Evolutionary conservation across 176 grass and related monocot genomes (phyloP), one percentile per base, ranked within the genome.

Genomic region (Avena atlantica): DNA sequence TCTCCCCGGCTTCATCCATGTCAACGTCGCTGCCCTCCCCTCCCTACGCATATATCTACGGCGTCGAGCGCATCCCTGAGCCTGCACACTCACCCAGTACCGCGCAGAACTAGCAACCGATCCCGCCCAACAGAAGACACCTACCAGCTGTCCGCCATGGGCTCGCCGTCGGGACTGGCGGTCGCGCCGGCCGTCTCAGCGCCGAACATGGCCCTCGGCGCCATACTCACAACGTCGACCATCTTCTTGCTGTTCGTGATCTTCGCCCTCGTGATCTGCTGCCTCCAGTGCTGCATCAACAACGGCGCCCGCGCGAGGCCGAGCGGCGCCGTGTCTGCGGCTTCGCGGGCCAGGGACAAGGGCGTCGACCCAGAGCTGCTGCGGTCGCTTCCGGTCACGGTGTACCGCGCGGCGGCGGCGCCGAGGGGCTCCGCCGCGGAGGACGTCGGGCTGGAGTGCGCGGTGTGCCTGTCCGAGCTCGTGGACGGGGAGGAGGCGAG

Each of bases 381-480:
- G 4, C 85, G 89, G 24, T 90, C 87, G 51, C 56, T 91, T 47
- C 86, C 84, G 2, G 76, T 88, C 44, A 82, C 78, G n/a, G 85
- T 90, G 25, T 74, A 91, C 78, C 67, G 52, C 52, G 71, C 68
- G 4, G 72, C 68, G 4, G 72, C 58, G 70, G 64, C 27, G 12
- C 2, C 27, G 25, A 57, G 62, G 61, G 78, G 44, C 9, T 81
- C 88, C 12, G 19, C 25, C n/a, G 45, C 9, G 23, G 86, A 77
- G 29, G 74, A 60, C 8, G 47, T 16, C 7, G 68, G 68, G 27
- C 81, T 91, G 70, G 87, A 93, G 72, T 89, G 86, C 78, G 59
- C 88, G 6, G 93, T 94, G 71, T 93, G 93, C 84, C 78, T 98
- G 51, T 89, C 91, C 56, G 93, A 82, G 78, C 78, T 95, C 36